Conservation (phyloP, 129 eudicot genomes). For the Helianthus annuus region DNA sequence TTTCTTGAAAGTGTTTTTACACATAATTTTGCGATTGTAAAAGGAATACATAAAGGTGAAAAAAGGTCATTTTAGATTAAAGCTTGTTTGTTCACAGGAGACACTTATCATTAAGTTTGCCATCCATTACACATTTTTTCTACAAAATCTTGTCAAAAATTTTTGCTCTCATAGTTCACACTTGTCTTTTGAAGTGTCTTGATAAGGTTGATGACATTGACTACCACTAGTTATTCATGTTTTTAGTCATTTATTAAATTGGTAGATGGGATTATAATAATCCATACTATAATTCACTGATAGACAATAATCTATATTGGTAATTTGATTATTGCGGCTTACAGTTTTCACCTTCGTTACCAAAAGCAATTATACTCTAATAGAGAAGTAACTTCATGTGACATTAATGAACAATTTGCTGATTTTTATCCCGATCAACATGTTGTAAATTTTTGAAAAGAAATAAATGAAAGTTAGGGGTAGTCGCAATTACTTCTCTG, state of each 20-base stretch:
- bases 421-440: too few species aligned
- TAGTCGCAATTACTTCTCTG: too few species aligned
- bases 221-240: slow-evolving; percentile 23
- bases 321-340: too few species aligned
- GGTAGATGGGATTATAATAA: too few species aligned
- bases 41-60: slow-evolving; percentile 39
- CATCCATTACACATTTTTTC: slow-evolving; percentile 20
- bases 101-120: slow-evolving; percentile 35
- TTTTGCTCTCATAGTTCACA: slow-evolving; percentile 33
- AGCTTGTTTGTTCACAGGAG: slow-evolving; percentile 31
- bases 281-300: too few species aligned
- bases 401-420: too few species aligned
- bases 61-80: slow-evolving; percentile 37
- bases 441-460: too few species aligned
- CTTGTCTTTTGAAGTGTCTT: slow-evolving; percentile 31
- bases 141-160: slow-evolving; percentile 29
- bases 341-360: too few species aligned
- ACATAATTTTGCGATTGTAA: slow-evolving; percentile 26
- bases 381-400: too few species aligned
- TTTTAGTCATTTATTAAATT: neutral
- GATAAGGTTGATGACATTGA: slow-evolving; percentile 39
- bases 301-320: too few species aligned
- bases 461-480: too few species aligned
- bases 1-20: slow-evolving; percentile 24
- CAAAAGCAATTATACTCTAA: too few species aligned